Evolutionary conservation across 140 eudicot species (phyloP).

Genomic region (Ambrosia hybrid): DNA sequence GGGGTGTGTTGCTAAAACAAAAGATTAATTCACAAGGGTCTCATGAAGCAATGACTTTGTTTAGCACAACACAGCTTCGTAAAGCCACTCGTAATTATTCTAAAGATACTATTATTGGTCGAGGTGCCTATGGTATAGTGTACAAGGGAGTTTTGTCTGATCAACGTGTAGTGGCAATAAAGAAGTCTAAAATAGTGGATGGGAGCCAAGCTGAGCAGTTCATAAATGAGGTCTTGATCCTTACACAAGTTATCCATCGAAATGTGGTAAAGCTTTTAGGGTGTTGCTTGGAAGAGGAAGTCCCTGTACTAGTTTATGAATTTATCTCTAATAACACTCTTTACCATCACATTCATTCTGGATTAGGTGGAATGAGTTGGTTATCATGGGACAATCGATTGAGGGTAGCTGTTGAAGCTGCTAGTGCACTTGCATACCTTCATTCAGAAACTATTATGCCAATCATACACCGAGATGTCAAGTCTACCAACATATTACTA

Average conservation of each 20-base stretch:
- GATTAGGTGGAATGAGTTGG: conserved; percentile 7
- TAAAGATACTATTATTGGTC: not conserved
- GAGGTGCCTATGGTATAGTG: not conserved
- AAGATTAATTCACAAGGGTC: conserved; percentile 8
- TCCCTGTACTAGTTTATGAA: not conserved
- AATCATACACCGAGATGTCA: conserved; percentile 5
- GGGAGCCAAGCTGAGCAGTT: not conserved
- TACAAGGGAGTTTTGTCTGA: not conserved
- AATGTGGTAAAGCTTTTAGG: conserved; percentile 1
- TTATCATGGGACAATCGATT: conserved; percentile 6
- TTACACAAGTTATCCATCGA: conserved; percentile 3
- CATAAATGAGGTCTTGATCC: conserved; percentile 1
- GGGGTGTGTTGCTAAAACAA: conserved; percentile 1
- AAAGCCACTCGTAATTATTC: conserved; percentile 5
- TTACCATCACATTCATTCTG: conserved; percentile 1
- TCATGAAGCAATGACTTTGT: not conserved
- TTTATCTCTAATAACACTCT: conserved; percentile 1
- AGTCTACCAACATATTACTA: conserved; percentile 3
- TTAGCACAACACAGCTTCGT: conserved; percentile 2
- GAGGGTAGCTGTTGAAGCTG: conserved; percentile 6
- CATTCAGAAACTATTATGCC: conserved; percentile 2
- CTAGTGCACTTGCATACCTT: conserved; percentile 6
- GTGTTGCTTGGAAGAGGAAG: conserved; percentile 8
- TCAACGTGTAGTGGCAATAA: not conserved
- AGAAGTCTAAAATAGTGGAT: not conserved